Base-by-base conservation (phyloP, 2,329 filamentous ascomycete species). In the Aplosporella prunicola region DNA sequence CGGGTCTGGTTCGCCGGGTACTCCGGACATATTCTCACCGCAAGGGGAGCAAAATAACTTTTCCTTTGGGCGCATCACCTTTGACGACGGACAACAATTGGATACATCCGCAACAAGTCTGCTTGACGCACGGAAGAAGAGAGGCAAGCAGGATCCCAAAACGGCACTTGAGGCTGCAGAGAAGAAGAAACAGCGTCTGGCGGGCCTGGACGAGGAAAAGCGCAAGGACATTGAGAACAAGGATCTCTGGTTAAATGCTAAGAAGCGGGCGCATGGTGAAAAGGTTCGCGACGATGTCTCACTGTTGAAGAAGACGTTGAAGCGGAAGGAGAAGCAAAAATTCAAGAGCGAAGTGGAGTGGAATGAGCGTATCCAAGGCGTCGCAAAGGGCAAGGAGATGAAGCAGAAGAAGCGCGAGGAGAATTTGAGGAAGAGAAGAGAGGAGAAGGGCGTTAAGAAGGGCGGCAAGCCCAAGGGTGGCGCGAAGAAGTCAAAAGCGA, bases 281-380 rank as follows among this genome's bases (percentile, higher is more conserved):
- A 83, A 85, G 56, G 80, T 95, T 22, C 78, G 78, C 43, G 87
- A 96, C 53, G 86, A 94, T 57, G 85, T 86, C 45, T 77, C 74
- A 30, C 64, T 94, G 40, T 71, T 63, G 18, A 95, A 94, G 71
- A 95, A 94, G 70, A 83, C 88, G 0, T 69, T 96, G 47, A 95
- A 95, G 72, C 79, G 89, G 48, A 93, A 94, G 67, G 86, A 95
- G 52, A 77, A 80, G 48, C 68, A 74, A 35, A 96, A 95, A 76
- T 81, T 80, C 63, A 93, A 91, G 76, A 93, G 84, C 56, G 85
- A 86, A 58, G 80, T 82, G 55, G 86, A 91, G 54, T 96, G 91
- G 67, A 62, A 63, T 38, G 66, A 69, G 40, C 51, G 67, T 11
- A 51, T 63, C 14, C 61, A 63, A 22, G 60, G 56, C 20, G 62